A percentile compares a stretch with the other conserved stretches of the same genome.
Conservation (phyloP, 169 alveolate species). For the Sarcocystis neurona region DNA sequence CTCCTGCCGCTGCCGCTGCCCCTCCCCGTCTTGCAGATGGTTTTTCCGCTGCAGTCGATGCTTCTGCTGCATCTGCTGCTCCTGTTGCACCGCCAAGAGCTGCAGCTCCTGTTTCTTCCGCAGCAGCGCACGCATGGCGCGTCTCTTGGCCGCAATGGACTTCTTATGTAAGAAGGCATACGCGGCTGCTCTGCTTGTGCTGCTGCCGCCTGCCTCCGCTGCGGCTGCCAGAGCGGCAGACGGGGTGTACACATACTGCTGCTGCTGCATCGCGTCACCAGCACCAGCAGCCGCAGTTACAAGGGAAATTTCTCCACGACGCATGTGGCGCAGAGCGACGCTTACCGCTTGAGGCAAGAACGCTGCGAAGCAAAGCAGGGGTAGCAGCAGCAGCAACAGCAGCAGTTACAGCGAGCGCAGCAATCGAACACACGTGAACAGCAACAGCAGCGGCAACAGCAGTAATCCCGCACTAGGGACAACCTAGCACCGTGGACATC, state of each 20-base stretch:
- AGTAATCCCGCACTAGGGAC: background rate
- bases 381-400: background rate
- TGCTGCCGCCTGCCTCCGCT: background rate
- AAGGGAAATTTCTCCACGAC: background rate
- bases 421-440: background rate
- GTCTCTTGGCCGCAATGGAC: background rate
- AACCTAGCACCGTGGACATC: background rate
- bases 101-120: too few species aligned
- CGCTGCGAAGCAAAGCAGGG: background rate
- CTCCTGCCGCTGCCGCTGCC: background rate
- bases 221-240: background rate
- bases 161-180: background rate
- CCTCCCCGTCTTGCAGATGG: background rate
- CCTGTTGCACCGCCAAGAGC: background rate
- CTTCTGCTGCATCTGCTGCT: background rate
- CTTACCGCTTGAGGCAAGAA: background rate
- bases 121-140: background rate
- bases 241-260: background rate
- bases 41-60: background rate
- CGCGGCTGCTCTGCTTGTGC: background rate
- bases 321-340: slow-evolving; percentile 17
- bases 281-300: background rate
- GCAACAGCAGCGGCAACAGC: background rate
- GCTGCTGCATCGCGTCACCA: background rate
- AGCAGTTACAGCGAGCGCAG: too few species aligned